These are phyloP conservation scores for Andalucia godoyi DNA, from an alignment of 78 protist species.

Conservation along the genomic window DNA sequence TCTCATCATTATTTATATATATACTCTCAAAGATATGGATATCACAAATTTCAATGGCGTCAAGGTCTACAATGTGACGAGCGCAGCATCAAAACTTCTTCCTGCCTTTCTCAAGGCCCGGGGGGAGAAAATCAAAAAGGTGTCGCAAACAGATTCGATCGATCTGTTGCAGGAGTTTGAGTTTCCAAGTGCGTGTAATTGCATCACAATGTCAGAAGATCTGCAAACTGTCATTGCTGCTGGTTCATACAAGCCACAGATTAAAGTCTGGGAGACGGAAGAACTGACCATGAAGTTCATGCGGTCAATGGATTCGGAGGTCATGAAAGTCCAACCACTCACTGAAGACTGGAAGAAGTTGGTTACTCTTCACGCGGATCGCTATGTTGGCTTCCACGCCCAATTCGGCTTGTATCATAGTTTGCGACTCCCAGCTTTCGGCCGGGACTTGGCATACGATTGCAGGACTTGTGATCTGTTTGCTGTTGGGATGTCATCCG, in stretches of 20 bases:
- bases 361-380: conserved; percentile 60
- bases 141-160: conserved; percentile 30
- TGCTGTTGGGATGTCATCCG: conserved; percentile 1
- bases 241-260: conserved; percentile 85
- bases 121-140: conserved; percentile 25
- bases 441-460: conserved; percentile 80
- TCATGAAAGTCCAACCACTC: conserved; percentile 16
- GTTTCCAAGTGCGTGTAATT: conserved; percentile 58
- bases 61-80: conserved; percentile 58
- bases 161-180: conserved; percentile 88
- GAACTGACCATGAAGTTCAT: conserved; percentile 74
- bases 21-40: too few relatives aligned
- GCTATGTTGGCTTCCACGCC: conserved; percentile 86
- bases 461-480: conserved; percentile 48
- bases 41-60: conserved; percentile 41
- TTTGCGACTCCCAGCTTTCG: conserved; percentile 65
- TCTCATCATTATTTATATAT: too few relatives aligned
- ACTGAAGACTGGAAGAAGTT: conserved; percentile 83
- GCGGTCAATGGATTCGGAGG: conserved; percentile 67
- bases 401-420: conserved; percentile 61
- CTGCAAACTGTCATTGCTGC: conserved; percentile 59
- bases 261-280: conserved; percentile 62
- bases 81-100: conserved; percentile 60
- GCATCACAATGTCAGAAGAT: conserved; percentile 50
- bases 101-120: conserved; percentile 75